Conservation (phyloP, 176 grass and related monocot genomes). For the Cocos nucifera region DNA sequence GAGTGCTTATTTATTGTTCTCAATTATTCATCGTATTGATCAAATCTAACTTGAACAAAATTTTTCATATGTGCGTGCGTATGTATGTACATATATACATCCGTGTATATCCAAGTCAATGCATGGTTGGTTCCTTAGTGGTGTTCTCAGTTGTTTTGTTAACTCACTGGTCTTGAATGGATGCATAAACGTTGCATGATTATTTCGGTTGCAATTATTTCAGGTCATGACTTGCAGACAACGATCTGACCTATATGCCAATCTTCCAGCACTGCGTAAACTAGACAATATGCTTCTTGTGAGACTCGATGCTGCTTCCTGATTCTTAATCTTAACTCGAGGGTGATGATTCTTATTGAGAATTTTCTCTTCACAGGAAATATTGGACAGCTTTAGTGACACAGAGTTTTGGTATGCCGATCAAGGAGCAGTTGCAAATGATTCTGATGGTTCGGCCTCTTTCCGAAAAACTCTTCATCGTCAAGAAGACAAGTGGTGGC, state of each 20-base stretch:
- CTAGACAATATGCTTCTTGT: constrained; percentile 95
- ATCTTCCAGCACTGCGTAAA: constrained; percentile 85
- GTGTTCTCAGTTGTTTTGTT: too few species aligned
- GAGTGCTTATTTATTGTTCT: too few species aligned
- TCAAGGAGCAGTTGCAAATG: constrained; percentile 70
- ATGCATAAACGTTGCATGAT: too few species aligned
- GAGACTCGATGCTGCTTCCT: constrained; percentile 22
- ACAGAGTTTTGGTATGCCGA: constrained; percentile 98
- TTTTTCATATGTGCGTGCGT: too few species aligned
- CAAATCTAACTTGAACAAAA: too few species aligned
- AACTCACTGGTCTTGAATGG: too few species aligned
- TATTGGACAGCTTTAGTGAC: constrained; percentile 66
- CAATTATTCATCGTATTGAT: too few species aligned
- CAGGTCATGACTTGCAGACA: constrained; percentile 91
- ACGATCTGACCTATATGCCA: constrained; percentile 69
- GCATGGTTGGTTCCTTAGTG: too few species aligned
- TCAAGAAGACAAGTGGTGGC: constrained; percentile 69
- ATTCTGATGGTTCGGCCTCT: constrained; percentile 65
- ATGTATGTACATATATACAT: too few species aligned
- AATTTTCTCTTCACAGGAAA: constrained; percentile 40
- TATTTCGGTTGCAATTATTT: neutral
- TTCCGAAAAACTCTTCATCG: constrained; percentile 11
- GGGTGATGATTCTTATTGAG: neutral
- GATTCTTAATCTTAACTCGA: neutral
- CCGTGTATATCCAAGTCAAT: too few species aligned